Conservation (phyloP, 2,329 filamentous ascomycete species). For the Lasiodiplodia theobromae region DNA sequence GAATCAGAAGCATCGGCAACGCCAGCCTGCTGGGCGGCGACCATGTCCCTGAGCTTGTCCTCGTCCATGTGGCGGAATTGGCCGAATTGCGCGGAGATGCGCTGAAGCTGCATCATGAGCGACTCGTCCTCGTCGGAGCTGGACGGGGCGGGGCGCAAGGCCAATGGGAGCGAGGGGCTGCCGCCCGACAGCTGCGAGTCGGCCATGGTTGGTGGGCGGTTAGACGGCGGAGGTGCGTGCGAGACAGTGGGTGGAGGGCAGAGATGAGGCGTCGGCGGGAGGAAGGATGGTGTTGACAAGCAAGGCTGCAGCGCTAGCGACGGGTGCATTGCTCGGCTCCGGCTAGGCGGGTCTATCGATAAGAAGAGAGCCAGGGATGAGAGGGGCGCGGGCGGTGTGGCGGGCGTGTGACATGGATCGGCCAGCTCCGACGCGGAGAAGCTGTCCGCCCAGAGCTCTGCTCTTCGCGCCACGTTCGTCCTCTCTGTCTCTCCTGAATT, state of each 20-base stretch:
- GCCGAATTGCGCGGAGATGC: conserved; percentile 79
- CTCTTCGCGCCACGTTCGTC: conserved; percentile 18
- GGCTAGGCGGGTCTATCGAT: conserved; percentile 20
- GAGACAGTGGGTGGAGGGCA: neutral
- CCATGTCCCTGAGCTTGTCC: conserved; percentile 72
- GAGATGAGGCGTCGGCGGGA: neutral
- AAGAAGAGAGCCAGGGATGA: neutral
- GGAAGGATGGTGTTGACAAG: conserved; percentile 8
- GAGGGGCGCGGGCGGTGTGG: neutral
- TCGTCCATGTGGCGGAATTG: conserved; percentile 84
- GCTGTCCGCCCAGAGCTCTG: conserved; percentile 1
- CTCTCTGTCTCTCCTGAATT: conserved; percentile 14
- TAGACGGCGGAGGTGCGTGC: neutral
- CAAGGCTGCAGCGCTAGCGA: conserved; percentile 12
- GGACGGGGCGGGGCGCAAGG: conserved; percentile 67
- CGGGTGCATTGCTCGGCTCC: neutral
- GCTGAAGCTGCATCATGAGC: conserved; percentile 76
- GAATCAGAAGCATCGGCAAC: conserved; percentile 52
- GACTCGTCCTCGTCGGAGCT: conserved; percentile 60
- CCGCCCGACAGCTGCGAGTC: conserved; percentile 36
- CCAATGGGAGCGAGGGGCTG: conserved; percentile 52
- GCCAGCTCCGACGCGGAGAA: conserved; percentile 26
- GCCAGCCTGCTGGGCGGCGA: conserved; percentile 57
- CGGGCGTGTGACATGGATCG: conserved; percentile 23
- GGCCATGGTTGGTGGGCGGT: conserved; percentile 6